Evolutionary conservation across 306 rosid genomes (phyloP).

Genomic region (Acacia crassicarpa): DNA sequence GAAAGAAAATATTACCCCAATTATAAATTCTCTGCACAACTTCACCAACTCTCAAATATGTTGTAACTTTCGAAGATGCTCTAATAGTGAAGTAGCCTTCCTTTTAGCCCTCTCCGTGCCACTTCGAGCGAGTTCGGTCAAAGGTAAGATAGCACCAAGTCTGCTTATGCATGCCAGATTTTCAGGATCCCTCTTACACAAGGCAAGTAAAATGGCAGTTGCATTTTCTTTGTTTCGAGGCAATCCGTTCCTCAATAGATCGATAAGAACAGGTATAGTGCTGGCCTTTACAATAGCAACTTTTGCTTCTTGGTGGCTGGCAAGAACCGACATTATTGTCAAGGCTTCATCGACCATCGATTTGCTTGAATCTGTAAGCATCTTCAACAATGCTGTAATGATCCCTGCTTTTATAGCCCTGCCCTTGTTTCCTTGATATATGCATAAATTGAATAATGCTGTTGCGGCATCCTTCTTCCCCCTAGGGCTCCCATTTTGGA

Average conservation of each 20-base stretch:
- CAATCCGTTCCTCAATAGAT: constrained; percentile 77
- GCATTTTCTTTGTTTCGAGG: constrained; percentile 93
- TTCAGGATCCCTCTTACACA: constrained; percentile 79
- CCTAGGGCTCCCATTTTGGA: constrained; percentile 80
- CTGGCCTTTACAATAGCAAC: constrained; percentile 77
- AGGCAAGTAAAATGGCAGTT: constrained; percentile 81
- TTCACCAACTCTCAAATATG: constrained; percentile 45
- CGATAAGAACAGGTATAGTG: constrained; percentile 85
- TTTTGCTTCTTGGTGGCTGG: constrained; percentile 91
- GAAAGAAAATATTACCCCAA: constrained; percentile 35
- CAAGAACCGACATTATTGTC: constrained; percentile 92
- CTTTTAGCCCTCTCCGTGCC: constrained; percentile 95
- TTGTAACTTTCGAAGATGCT: constrained; percentile 76
- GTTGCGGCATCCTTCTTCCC: constrained; percentile 97
- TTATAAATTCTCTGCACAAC: constrained; percentile 34
- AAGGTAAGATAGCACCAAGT: constrained; percentile 87
- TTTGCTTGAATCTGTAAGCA: constrained; percentile 83
- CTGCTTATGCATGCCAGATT: constrained; percentile 79
- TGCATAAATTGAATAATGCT: constrained; percentile 88
- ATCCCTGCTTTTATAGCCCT: constrained; percentile 87
- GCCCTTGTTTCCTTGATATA: constrained; percentile 96
- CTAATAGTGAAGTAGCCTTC: constrained; percentile 86
- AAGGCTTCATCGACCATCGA: constrained; percentile 88
- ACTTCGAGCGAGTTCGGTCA: constrained; percentile 68
- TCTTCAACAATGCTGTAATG: constrained; percentile 65